phyloP scores from a whole-genome alignment of 257 asterid genomes.

The Solanum corneliomulleri region DNA sequence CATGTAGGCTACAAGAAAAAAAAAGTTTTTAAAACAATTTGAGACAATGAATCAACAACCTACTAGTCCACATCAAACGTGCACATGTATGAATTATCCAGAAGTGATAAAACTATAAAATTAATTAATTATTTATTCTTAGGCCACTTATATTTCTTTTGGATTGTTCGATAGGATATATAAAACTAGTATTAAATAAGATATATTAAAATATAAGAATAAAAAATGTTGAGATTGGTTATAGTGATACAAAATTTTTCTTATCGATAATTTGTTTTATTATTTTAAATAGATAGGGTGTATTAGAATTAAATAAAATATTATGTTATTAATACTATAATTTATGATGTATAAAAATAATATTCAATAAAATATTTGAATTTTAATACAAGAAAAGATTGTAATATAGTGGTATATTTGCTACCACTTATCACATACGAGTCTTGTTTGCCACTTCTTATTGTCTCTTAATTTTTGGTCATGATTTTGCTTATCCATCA shows the following conservation, averaged over 20 bases:
- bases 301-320: background rate
- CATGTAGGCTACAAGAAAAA: background rate
- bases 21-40: background rate
- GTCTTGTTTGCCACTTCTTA: background rate
- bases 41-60: background rate
- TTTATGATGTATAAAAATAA: background rate
- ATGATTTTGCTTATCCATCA: background rate
- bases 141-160: background rate
- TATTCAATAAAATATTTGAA: background rate
- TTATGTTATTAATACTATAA: background rate
- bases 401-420: background rate
- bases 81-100: background rate
- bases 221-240: background rate
- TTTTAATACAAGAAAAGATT: background rate
- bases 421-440: background rate
- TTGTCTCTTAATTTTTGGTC: background rate
- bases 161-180: rapidly evolving
- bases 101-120: background rate
- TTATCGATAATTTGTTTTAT: background rate
- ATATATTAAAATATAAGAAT: too few relatives aligned
- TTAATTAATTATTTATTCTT: background rate
- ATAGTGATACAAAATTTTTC: too few relatives aligned
- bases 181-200: too few relatives aligned
- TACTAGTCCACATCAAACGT: background rate
- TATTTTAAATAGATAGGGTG: background rate